Conservation (phyloP, 805 yeast genomes). For the Kluyveromyces aestuarii region DNA sequence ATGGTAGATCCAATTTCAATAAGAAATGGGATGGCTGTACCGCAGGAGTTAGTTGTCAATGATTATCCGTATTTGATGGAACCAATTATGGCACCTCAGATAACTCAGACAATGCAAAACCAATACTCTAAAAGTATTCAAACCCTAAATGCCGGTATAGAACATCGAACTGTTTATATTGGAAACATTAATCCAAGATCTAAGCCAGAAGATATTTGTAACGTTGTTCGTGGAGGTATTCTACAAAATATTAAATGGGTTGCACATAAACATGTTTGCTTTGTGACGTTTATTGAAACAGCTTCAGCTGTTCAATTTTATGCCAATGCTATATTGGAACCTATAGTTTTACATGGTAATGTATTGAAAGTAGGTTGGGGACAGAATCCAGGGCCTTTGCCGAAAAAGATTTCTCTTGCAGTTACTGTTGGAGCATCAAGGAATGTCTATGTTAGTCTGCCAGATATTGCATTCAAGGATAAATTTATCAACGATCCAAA, state of each 20-base stretch:
- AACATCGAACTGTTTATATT: slow-evolving; percentile 61
- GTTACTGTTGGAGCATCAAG: slow-evolving; percentile 70
- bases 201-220: slow-evolving; percentile 64
- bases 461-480: slow-evolving; percentile 33
- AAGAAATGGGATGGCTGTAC: slow-evolving; percentile 5
- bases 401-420: slow-evolving; percentile 46
- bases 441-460: slow-evolving; percentile 64
- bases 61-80: slow-evolving; percentile 6
- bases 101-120: slow-evolving; percentile 22
- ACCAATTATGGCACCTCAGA: slow-evolving; percentile 1
- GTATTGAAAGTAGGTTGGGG: slow-evolving; percentile 66
- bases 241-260: slow-evolving; percentile 48
- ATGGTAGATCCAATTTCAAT: neutral
- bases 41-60: slow-evolving; percentile 17
- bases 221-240: slow-evolving; percentile 69
- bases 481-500: slow-evolving; percentile 26
- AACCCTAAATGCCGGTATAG: slow-evolving; percentile 26
- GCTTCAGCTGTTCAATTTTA: slow-evolving; percentile 58
- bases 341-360: slow-evolving; percentile 51
- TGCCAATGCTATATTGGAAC: slow-evolving; percentile 49
- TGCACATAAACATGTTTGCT: slow-evolving; percentile 50
- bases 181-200: slow-evolving; percentile 59
- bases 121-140: slow-evolving; percentile 23
- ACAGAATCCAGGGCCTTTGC: slow-evolving; percentile 54
- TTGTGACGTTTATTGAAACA: slow-evolving; percentile 60